Percentiles rank a stretch among this genome's conserved stretches.
phyloP scores from a whole-genome alignment of 148 eudicot genomes.

The Arbutus unedo region DNA sequence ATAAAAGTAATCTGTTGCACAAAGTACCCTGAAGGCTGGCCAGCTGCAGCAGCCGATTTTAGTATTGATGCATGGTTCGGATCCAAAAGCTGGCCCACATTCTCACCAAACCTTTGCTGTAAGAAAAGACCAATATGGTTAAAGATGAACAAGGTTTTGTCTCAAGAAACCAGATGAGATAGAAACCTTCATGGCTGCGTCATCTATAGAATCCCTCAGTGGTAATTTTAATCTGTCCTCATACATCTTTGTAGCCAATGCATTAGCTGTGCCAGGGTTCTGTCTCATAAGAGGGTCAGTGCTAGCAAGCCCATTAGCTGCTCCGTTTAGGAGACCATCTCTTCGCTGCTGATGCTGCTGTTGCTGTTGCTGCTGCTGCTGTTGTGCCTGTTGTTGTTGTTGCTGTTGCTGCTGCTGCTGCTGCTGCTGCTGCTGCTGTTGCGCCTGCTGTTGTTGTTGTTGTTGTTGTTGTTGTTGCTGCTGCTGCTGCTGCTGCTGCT shows the following conservation, averaged over 20 bases:
- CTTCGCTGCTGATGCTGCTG: slow-evolving; percentile 54
- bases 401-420: slow-evolving; percentile 39
- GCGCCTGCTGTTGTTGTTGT: slow-evolving; percentile 33
- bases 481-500: slow-evolving; percentile 29
- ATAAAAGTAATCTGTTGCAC: not conserved
- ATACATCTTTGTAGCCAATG: slow-evolving; percentile 57
- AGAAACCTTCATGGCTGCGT: slow-evolving; percentile 51
- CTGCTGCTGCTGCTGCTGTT: slow-evolving; percentile 39
- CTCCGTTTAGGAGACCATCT: slow-evolving; percentile 51
- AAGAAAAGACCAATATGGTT: slow-evolving; percentile 38
- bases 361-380: slow-evolving; percentile 39
- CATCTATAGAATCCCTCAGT: slow-evolving; percentile 54
- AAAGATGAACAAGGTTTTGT: not conserved
- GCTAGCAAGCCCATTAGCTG: slow-evolving; percentile 46
- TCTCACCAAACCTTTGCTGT: slow-evolving; percentile 69
- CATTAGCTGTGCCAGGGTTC: slow-evolving; percentile 54
- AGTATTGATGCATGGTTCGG: slow-evolving; percentile 47
- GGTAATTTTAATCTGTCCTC: slow-evolving; percentile 63
- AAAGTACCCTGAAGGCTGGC: slow-evolving; percentile 58
- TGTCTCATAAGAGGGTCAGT: slow-evolving; percentile 52
- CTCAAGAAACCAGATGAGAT: not conserved
- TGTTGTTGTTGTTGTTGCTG: slow-evolving; percentile 35
- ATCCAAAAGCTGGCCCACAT: slow-evolving; percentile 55
- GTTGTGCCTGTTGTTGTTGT: slow-evolving; percentile 47
- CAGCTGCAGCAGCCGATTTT: slow-evolving; percentile 49